Evolutionary conservation across 768 basidiomycete genomes (phyloP).

Genomic region (Mycena polygramma): DNA sequence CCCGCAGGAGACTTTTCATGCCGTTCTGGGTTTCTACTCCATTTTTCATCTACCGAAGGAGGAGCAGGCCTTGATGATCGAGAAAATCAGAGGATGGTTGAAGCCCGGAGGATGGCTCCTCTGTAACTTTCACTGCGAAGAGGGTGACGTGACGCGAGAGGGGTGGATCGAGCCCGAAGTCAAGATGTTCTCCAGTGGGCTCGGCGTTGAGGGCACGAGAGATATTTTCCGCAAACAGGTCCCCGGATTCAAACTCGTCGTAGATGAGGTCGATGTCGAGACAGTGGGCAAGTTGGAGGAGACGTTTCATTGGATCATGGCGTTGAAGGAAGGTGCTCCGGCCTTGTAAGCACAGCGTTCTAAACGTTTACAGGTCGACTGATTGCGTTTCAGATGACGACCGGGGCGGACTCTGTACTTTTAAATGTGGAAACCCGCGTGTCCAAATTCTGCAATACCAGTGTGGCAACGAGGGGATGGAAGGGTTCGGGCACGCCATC

Average conservation of each 20-base stretch:
- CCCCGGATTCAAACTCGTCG: conserved; percentile 36
- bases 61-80: conserved; percentile 45
- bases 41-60: conserved; percentile 45
- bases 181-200: conserved; percentile 43
- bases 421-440: no score
- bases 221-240: conserved; percentile 38
- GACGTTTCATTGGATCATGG: conserved; percentile 46
- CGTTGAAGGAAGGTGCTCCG: conserved; percentile 24
- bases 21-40: conserved; percentile 46
- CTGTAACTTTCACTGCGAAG: conserved; percentile 38
- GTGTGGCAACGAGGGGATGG: no score
- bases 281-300: conserved; percentile 41
- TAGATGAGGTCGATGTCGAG: conserved; percentile 42
- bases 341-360: no score
- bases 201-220: conserved; percentile 45
- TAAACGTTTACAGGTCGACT: no score
- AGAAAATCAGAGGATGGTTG: conserved; percentile 45
- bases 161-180: conserved; percentile 44
- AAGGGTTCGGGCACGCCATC: no score
- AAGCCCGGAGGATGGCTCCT: conserved; percentile 45
- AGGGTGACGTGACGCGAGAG: conserved; percentile 37
- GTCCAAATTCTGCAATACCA: no score
- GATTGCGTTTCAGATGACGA: no score
- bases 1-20: conserved; percentile 38
- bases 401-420: no score